phyloP scores from a whole-genome alignment of 352 stramenopile species.

The Elongisporangium senticosum region DNA sequence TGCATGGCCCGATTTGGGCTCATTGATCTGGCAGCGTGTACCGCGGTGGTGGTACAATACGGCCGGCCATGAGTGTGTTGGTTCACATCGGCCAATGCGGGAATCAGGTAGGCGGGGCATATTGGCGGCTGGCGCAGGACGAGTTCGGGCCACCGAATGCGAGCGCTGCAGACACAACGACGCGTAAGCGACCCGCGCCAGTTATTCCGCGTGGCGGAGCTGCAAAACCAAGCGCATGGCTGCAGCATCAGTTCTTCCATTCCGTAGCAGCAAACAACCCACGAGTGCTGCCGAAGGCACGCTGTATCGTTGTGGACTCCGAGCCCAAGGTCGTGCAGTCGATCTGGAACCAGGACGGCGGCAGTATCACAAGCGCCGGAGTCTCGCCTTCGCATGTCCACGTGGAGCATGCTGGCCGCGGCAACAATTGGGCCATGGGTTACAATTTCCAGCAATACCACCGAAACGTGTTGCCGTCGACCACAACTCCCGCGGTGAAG shows the following conservation, averaged over 20 bases:
- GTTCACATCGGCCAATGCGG: constrained; percentile 77
- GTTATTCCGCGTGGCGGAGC: too few relatives aligned
- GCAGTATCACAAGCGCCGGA: background rate
- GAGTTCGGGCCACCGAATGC: background rate
- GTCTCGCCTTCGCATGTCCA: constrained; percentile 43
- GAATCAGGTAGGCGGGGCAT: constrained; percentile 68
- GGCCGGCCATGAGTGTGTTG: constrained; percentile 38
- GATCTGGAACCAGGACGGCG: constrained; percentile 7
- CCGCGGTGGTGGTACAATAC: background rate
- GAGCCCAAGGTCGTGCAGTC: constrained; percentile 69
- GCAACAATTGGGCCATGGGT: constrained; percentile 89
- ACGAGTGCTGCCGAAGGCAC: constrained; percentile 13
- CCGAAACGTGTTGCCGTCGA: constrained; percentile 24
- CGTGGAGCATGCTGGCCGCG: constrained; percentile 64
- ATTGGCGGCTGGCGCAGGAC: constrained; percentile 40
- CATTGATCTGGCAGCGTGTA: background rate
- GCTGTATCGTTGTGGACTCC: constrained; percentile 74
- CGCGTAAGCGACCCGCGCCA: background rate
- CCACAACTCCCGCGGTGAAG: constrained; percentile 3
- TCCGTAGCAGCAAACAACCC: background rate
- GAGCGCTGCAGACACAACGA: background rate
- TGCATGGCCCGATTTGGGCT: background rate
- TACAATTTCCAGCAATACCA: constrained; percentile 55
- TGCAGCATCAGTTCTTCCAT: background rate
- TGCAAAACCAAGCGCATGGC: background rate